Conservation (phyloP, 2,329 filamentous ascomycete genomes). For the Exophiala bonariae region DNA sequence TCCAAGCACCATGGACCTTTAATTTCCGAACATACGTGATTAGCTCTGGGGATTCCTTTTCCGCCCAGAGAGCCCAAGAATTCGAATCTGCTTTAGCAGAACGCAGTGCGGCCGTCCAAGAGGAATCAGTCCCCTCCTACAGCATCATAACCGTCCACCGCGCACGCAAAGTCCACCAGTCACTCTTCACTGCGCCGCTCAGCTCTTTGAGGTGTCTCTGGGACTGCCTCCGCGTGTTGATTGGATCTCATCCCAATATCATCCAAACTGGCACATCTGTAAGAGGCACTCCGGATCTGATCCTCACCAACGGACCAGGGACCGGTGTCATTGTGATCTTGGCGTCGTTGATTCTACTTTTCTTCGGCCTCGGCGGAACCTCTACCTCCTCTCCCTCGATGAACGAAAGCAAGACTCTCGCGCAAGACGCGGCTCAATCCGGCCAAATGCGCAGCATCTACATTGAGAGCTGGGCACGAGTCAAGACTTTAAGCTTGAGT, state of each 20-base stretch:
- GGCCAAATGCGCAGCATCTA: slow-evolving; percentile 74
- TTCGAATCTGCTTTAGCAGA: slow-evolving; percentile 54
- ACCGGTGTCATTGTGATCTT: slow-evolving; percentile 77
- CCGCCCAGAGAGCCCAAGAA: slow-evolving; percentile 60
- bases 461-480: slow-evolving; percentile 89
- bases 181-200: slow-evolving; percentile 60
- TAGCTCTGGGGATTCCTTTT: slow-evolving; percentile 73
- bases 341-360: slow-evolving; percentile 56
- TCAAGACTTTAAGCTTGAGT: slow-evolving; percentile 78
- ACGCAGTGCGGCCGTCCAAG: too few relatives aligned
- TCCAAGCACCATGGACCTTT: slow-evolving; percentile 35
- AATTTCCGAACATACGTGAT: slow-evolving; percentile 78
- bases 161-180: slow-evolving; percentile 79
- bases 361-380: slow-evolving; percentile 37
- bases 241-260: slow-evolving; percentile 37
- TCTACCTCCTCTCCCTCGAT: slow-evolving; percentile 37
- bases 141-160: slow-evolving; percentile 70
- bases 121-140: slow-evolving; percentile 61
- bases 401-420: slow-evolving; percentile 33
- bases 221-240: slow-evolving; percentile 60
- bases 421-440: neutral
- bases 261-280: slow-evolving; percentile 30
- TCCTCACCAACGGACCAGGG: slow-evolving; percentile 85
- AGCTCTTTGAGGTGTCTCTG: slow-evolving; percentile 63
- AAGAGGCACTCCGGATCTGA: slow-evolving; percentile 64